phyloP scores from a whole-genome alignment of 2,329 filamentous ascomycete species.

The Arthrobotrys sphaeroides region DNA sequence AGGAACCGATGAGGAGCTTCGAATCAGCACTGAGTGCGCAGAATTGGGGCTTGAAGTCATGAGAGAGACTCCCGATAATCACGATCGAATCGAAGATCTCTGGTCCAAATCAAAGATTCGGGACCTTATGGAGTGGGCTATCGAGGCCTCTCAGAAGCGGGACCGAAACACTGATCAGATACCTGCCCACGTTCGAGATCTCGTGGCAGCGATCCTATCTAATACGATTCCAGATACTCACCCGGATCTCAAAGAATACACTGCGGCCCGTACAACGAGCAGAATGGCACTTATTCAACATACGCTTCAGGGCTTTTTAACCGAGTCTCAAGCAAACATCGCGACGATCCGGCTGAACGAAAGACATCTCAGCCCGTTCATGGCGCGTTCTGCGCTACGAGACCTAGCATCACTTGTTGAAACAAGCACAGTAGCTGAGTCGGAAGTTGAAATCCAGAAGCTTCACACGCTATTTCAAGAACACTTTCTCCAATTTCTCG shows the following conservation, averaged over 20 bases:
- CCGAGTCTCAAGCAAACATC: too few species aligned
- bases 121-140: neutral
- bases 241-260: neutral
- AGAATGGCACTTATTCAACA: too few species aligned
- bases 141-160: neutral
- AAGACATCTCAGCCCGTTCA: neutral
- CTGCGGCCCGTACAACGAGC: neutral
- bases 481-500: too few species aligned
- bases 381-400: neutral
- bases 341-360: too few species aligned
- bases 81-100: neutral
- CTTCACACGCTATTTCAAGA: too few species aligned
- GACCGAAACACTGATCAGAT: neutral
- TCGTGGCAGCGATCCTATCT: neutral
- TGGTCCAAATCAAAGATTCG: slow-evolving; percentile 5
- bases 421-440: neutral
- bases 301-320: too few species aligned
- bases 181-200: slow-evolving; percentile 26
- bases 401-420: neutral
- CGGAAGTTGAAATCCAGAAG: neutral
- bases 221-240: neutral
- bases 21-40: slow-evolving; percentile 9
- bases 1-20: neutral
- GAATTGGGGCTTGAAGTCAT: neutral
- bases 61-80: neutral